Conservation (phyloP, 768 basidiomycete species). For the Trametes gibbosa region DNA sequence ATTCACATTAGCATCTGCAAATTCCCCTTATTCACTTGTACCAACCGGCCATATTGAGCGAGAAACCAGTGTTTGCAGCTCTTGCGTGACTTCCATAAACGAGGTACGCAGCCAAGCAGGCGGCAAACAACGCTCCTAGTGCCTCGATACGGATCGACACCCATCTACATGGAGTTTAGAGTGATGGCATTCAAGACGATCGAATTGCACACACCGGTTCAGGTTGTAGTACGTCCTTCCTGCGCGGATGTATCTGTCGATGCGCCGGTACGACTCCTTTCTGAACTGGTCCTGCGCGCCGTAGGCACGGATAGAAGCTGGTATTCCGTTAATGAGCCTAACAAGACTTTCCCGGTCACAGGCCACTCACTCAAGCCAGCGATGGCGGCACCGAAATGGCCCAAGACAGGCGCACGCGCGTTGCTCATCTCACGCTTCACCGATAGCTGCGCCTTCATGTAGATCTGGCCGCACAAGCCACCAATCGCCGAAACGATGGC, state of each 20-base stretch:
- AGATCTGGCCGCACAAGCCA: conserved; percentile 44
- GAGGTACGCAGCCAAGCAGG: conserved; percentile 52
- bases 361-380: conserved; percentile 42
- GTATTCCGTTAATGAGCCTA: not conserved
- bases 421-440: conserved; percentile 59
- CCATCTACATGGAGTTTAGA: conserved; percentile 36
- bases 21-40: not conserved
- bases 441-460: conserved; percentile 56
- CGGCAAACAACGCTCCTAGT: conserved; percentile 48
- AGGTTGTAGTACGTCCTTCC: conserved; percentile 47
- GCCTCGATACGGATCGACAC: conserved; percentile 53
- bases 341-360: not conserved
- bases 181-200: too few relatives aligned
- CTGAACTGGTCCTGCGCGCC: conserved; percentile 47
- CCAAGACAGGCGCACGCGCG: conserved; percentile 47
- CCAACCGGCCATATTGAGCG: conserved; percentile 41
- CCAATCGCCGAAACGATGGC: conserved; percentile 37
- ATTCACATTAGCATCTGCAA: not conserved
- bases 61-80: conserved; percentile 39
- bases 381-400: conserved; percentile 53
- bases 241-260: conserved; percentile 45
- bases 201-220: conserved; percentile 27
- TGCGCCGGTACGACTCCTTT: conserved; percentile 40
- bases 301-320: conserved; percentile 54
- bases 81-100: conserved; percentile 45